Conservation (phyloP, 208 protist species). For the Leishmania lainsoni region DNA sequence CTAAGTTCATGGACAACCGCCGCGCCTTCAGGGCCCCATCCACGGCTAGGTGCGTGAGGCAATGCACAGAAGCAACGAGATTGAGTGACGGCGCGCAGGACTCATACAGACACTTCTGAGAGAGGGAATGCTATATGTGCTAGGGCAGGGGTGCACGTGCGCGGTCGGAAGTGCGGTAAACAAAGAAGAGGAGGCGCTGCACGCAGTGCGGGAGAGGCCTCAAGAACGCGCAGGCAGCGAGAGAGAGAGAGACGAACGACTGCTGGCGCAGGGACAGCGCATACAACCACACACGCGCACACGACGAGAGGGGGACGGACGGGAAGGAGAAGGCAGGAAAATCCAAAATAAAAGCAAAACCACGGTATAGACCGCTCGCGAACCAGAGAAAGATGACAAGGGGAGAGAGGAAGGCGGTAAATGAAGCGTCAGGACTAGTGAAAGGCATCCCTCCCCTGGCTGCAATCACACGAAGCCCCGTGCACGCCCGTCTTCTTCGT, state of each 20-base stretch:
- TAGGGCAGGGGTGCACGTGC: neutral
- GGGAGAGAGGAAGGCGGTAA: neutral
- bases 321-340: neutral
- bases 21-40: neutral
- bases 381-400: neutral
- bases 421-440: neutral
- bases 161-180: neutral
- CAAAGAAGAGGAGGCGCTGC: neutral
- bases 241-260: neutral
- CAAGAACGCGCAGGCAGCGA: neutral
- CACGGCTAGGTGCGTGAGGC: neutral
- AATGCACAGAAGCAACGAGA: neutral
- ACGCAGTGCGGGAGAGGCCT: neutral
- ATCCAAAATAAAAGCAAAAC: neutral
- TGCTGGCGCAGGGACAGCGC: neutral
- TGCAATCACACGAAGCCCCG: neutral
- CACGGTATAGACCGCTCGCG: conserved; percentile 13
- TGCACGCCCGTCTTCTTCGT: neutral
- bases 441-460: neutral
- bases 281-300: neutral
- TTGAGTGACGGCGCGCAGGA: neutral
- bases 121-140: neutral
- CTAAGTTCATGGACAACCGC: neutral
- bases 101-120: neutral
- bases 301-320: neutral